Evolutionary conservation across 2,329 filamentous ascomycete genomes (phyloP).

Genomic region (Cladosporium oxysporum): DNA sequence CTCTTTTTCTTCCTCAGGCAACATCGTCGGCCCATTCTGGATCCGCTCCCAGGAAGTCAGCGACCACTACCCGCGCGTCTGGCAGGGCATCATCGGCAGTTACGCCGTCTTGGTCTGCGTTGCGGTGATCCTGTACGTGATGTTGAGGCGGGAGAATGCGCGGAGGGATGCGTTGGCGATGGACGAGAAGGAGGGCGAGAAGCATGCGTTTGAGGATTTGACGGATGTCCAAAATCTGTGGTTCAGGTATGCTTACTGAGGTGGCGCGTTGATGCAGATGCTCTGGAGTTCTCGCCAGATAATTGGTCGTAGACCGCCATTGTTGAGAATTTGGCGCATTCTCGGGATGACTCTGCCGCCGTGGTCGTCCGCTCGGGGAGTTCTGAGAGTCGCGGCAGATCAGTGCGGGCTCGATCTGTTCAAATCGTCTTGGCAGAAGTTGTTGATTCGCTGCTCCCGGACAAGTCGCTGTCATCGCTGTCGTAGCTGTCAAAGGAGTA

Average conservation of each 20-base stretch:
- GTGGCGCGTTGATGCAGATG: not conserved
- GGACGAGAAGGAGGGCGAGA: constrained; percentile 43
- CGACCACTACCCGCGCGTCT: constrained; percentile 15
- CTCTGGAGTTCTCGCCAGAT: not conserved
- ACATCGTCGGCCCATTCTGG: constrained; percentile 19
- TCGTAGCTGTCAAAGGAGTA: too few species aligned
- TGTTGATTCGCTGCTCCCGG: too few species aligned
- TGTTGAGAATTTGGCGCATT: too few species aligned
- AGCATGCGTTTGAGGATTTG: constrained; percentile 66
- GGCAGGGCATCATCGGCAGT: constrained; percentile 18
- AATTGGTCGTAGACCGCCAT: too few species aligned
- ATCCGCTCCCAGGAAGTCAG: constrained; percentile 9
- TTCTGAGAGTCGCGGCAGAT: too few species aligned
- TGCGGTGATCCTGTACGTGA: constrained; percentile 1
- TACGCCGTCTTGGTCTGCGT: constrained; percentile 16
- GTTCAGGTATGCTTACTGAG: constrained; percentile 54
- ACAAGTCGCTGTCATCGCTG: too few species aligned
- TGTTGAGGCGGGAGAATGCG: constrained; percentile 13
- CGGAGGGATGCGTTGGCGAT: constrained; percentile 2
- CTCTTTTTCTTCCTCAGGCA: not conserved
- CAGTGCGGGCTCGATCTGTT: too few species aligned
- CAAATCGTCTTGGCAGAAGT: too few species aligned
- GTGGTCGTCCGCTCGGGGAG: too few species aligned
- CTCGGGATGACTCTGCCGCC: too few species aligned
- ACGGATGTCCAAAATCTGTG: constrained; percentile 65